Percentiles rank a stretch among this genome's conserved stretches.
phyloP scores from a whole-genome alignment of 78 protist genomes.

The Polysphondylium violaceum region DNA sequence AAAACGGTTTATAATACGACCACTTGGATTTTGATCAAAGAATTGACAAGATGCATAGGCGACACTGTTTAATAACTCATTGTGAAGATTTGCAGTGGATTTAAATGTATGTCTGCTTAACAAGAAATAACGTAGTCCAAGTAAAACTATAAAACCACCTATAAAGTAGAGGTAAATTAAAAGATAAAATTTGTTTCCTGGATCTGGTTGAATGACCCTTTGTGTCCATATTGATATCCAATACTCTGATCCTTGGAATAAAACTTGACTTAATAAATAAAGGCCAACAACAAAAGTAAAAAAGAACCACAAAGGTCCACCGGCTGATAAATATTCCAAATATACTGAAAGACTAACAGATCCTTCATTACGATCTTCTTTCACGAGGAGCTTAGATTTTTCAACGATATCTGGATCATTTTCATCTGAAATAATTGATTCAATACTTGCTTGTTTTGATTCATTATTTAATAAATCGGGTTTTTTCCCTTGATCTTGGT shows the following conservation, averaged over 20 bases:
- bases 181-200: constrained; percentile 41
- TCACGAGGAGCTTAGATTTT: constrained; percentile 25
- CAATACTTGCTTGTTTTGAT: neutral
- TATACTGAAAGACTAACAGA: constrained; percentile 6
- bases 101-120: neutral
- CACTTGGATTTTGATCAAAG: constrained; percentile 70
- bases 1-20: constrained; percentile 75
- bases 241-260: constrained; percentile 39
- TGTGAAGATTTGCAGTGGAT: constrained; percentile 1
- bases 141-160: neutral
- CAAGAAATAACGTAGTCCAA: constrained; percentile 5
- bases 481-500: neutral
- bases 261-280: constrained; percentile 15
- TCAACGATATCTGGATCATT: constrained; percentile 3
- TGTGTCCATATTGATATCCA: constrained; percentile 50
- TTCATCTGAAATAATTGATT: neutral
- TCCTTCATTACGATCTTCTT: constrained; percentile 50
- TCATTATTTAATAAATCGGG: neutral
- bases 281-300: neutral
- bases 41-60: constrained; percentile 35
- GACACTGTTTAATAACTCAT: neutral
- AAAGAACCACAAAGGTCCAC: neutral
- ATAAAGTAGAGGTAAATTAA: neutral
- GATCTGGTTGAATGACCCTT: no score
- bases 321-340: constrained; percentile 5